Evolutionary conservation across 176 grass and related monocot species (phyloP).

Genomic region (Ampelocalamus luodianensis): DNA sequence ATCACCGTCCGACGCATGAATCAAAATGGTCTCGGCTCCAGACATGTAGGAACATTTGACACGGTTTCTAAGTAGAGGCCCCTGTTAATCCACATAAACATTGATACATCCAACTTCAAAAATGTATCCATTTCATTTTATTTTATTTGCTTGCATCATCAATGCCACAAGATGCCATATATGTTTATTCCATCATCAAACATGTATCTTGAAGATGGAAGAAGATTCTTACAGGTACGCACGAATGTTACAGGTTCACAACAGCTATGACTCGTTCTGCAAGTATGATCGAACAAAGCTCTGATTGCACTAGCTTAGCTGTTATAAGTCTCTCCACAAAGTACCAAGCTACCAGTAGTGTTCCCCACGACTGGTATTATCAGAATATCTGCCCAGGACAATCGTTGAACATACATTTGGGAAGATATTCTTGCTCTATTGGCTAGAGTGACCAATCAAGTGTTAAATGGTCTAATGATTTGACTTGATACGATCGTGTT

Average conservation of each 20-base stretch:
- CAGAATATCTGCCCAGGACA: background rate
- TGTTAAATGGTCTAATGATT: slow-evolving; percentile 24
- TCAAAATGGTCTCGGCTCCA: background rate
- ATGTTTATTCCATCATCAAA: too few relatives aligned
- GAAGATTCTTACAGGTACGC: background rate
- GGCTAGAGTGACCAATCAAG: background rate
- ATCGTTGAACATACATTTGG: background rate
- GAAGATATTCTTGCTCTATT: slow-evolving; percentile 19
- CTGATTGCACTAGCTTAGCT: background rate
- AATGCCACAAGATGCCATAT: too few relatives aligned
- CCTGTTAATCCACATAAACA: background rate
- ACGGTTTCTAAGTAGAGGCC: slow-evolving; percentile 16
- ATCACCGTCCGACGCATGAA: slow-evolving; percentile 33
- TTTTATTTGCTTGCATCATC: background rate
- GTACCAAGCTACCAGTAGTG: slow-evolving; percentile 23
- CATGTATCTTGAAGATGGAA: background rate
- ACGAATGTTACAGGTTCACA: background rate
- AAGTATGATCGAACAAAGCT: background rate
- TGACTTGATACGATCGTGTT: slow-evolving; percentile 22
- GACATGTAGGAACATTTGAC: background rate
- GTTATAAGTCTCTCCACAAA: background rate
- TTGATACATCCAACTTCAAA: background rate
- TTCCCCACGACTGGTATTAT: slow-evolving; percentile 33
- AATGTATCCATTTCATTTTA: background rate
- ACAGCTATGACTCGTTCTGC: background rate